phyloP scores from a whole-genome alignment of 1,284 basidiomycete species.

The Ceratobasidium sp. region DNA sequence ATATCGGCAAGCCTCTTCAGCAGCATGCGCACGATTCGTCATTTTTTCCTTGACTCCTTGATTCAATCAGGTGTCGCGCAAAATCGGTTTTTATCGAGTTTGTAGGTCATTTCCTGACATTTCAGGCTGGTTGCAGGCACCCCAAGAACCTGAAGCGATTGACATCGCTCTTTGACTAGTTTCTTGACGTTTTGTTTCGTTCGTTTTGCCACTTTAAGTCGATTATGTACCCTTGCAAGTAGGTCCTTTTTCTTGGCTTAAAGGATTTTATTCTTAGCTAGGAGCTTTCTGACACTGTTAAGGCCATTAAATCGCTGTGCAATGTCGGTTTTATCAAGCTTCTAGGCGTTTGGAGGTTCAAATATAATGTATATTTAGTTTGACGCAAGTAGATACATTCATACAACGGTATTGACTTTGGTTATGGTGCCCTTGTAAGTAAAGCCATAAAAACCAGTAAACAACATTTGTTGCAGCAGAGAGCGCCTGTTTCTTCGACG shows the following conservation, averaged over 20 bases:
- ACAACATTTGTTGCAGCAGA: background rate
- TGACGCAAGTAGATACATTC: too few relatives aligned
- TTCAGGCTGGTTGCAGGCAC: background rate
- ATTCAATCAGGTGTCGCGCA: background rate
- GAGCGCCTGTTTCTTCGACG: background rate
- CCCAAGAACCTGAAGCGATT: background rate
- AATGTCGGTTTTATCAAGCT: too few relatives aligned
- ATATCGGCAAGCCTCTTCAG: constrained; percentile 17
- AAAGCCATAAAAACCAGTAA: background rate
- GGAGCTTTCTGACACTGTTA: background rate
- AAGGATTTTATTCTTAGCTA: background rate
- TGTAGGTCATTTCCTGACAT: background rate
- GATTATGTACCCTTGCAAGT: background rate
- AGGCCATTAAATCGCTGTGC: background rate
- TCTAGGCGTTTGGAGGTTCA: too few relatives aligned
- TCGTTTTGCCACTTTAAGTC: background rate
- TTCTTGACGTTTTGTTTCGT: background rate
- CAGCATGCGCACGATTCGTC: constrained; percentile 8
- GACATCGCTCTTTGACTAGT: background rate
- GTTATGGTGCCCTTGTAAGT: background rate
- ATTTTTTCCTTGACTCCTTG: background rate
- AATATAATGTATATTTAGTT: too few relatives aligned
- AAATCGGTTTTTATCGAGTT: background rate
- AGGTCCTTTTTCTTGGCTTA: background rate
- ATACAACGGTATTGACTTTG: too few relatives aligned